These are phyloP conservation scores for Alternaria novae-zelandiae DNA, from an alignment of 2,329 filamentous ascomycete species.

Conservation along the genomic window DNA sequence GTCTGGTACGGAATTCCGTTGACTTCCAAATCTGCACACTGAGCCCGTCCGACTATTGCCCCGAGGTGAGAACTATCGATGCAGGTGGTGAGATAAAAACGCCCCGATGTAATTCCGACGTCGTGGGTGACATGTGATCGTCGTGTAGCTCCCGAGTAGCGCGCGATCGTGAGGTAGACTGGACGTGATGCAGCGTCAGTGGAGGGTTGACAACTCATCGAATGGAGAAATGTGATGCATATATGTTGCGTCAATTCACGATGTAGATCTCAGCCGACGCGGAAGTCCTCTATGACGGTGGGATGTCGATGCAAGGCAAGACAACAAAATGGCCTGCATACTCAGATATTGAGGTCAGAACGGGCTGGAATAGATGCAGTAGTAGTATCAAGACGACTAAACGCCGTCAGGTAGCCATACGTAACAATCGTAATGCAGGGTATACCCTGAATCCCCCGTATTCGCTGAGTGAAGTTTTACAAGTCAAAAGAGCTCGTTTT, in stretches of 20 bases:
- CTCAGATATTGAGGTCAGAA: too few species aligned
- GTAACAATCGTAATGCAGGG: too few species aligned
- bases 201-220: neutral
- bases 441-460: too few species aligned
- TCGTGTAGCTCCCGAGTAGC: neutral
- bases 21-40: neutral
- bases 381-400: too few species aligned
- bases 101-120: neutral
- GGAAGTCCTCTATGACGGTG: neutral
- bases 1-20: neutral
- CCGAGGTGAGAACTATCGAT: neutral
- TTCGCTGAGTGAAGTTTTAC: too few species aligned
- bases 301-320: neutral
- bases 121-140: constrained; percentile 4
- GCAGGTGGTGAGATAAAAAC: neutral
- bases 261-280: too few species aligned
- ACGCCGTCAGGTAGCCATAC: neutral
- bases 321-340: neutral
- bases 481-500: too few species aligned
- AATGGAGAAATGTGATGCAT: neutral
- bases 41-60: neutral
- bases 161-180: neutral
- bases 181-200: neutral
- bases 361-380: too few species aligned
- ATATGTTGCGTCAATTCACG: neutral